Evolutionary conservation across 139 green algal species (phyloP).

Genomic region (Coelastrella sp.): DNA sequence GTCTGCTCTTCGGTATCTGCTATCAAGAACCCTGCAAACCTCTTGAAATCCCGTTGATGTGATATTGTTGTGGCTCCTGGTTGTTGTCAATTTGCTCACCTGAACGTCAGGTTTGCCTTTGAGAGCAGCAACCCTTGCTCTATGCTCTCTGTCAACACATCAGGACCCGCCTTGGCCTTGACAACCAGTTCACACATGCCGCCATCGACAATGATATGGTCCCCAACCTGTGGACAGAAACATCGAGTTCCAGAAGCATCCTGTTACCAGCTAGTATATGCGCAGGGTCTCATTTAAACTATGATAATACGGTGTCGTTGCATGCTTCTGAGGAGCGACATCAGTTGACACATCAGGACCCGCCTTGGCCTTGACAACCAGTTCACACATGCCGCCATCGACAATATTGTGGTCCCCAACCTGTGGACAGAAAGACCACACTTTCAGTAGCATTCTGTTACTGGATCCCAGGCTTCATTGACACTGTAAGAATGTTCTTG

Average conservation of each 20-base stretch:
- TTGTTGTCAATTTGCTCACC: not conserved
- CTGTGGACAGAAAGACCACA: constrained; percentile 47
- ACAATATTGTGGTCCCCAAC: constrained; percentile 85
- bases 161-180: constrained; percentile 76
- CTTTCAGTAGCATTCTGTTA: no score
- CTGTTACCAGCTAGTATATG: no score
- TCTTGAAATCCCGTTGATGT: not conserved
- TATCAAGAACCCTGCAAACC: no score
- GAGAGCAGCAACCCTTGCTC: constrained; percentile 89
- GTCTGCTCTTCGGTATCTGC: no score
- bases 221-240: constrained; percentile 68
- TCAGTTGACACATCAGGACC: constrained; percentile 80
- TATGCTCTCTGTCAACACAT: constrained; percentile 74
- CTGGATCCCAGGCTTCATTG: no score
- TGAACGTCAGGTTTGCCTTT: constrained; percentile 86
- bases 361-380: constrained; percentile 79
- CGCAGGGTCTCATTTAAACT: no score
- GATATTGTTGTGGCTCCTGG: no score
- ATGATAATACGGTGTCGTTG: no score
- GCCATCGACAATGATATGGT: constrained; percentile 89
- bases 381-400: constrained; percentile 92
- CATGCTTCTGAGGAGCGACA: no score
- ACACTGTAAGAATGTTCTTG: no score
- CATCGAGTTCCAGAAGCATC: no score
- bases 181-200: constrained; percentile 91